phyloP scores from a whole-genome alignment of 805 yeast species.

The Zygoascus flipseniorum region DNA sequence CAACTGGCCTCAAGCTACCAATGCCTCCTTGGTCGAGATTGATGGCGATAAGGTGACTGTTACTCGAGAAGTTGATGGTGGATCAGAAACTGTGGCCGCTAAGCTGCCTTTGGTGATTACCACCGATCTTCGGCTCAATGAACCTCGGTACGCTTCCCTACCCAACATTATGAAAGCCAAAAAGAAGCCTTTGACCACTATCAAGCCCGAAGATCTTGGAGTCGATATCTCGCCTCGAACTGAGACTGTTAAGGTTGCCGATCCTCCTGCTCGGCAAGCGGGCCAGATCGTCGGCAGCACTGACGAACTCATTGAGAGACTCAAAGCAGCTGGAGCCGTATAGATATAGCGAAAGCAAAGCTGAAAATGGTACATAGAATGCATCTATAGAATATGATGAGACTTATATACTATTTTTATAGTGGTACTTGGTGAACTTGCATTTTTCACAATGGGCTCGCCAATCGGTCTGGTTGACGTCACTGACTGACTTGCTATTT shows the following conservation, averaged over 20 bases:
- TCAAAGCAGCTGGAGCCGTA: constrained; percentile 59
- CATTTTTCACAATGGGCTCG: no score
- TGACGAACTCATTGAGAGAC: constrained; percentile 70
- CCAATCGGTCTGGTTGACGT: no score
- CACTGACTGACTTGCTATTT: no score
- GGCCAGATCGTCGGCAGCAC: constrained; percentile 76
- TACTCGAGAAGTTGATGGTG: constrained; percentile 93
- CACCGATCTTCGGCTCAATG: constrained; percentile 88
- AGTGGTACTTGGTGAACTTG: no score
- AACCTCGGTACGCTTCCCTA: constrained; percentile 90
- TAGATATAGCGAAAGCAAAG: not conserved
- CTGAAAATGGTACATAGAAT: not conserved
- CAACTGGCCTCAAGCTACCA: constrained; percentile 95
- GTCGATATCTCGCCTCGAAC: constrained; percentile 56
- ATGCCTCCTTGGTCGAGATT: constrained; percentile 77
- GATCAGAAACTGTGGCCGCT: constrained; percentile 73
- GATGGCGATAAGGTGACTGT: constrained; percentile 50
- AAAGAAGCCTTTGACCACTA: constrained; percentile 78
- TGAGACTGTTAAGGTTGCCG: constrained; percentile 64
- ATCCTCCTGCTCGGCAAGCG: constrained; percentile 75
- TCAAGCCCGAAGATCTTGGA: constrained; percentile 60
- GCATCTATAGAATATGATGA: not conserved
- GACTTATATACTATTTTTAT: no score
- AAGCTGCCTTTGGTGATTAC: constrained; percentile 79
- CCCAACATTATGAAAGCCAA: constrained; percentile 98